A percentile compares a stretch with the other conserved stretches of the same genome.
Conservation (phyloP, 2,329 filamentous ascomycete species). For the Colletotrichum destructivum region DNA sequence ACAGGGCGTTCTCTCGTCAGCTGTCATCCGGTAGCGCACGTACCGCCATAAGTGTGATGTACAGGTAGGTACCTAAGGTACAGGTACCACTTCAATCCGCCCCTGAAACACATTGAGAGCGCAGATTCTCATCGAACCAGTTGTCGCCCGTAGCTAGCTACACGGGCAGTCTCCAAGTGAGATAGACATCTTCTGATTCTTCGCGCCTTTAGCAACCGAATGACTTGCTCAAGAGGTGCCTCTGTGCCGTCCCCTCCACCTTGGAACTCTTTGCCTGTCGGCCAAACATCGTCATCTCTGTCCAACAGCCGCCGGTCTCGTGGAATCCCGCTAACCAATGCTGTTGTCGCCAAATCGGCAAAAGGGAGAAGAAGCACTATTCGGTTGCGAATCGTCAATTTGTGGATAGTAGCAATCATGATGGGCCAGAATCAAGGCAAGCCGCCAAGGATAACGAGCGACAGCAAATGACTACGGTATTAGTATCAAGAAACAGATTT, state of each 20-base stretch:
- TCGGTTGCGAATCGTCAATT: neutral
- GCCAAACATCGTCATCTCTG: neutral
- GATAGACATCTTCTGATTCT: neutral
- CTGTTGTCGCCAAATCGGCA: constrained; percentile 6
- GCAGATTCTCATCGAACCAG: neutral
- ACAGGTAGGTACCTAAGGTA: neutral
- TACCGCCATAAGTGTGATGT: constrained; percentile 10
- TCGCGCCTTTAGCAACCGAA: neutral
- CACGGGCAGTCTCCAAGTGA: constrained; percentile 16
- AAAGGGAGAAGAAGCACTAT: neutral
- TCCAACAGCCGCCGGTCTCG: neutral
- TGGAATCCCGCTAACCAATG: neutral
- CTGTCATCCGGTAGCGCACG: neutral
- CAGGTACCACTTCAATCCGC: neutral
- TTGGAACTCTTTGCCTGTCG: neutral
- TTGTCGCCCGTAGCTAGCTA: neutral
- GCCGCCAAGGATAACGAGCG: neutral
- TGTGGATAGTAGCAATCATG: constrained; percentile 18
- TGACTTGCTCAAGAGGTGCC: neutral
- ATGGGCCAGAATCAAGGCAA: constrained; percentile 19
- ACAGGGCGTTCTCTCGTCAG: constrained; percentile 4
- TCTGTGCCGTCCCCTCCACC: neutral
- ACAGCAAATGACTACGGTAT: constrained; percentile 7
- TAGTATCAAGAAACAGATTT: constrained; percentile 13
- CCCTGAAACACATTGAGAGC: constrained; percentile 10